A percentile compares a stretch with the other conserved stretches of the same genome.
Conservation (phyloP, 129 eudicot genomes). For the Heracleum sosnowskyi region DNA sequence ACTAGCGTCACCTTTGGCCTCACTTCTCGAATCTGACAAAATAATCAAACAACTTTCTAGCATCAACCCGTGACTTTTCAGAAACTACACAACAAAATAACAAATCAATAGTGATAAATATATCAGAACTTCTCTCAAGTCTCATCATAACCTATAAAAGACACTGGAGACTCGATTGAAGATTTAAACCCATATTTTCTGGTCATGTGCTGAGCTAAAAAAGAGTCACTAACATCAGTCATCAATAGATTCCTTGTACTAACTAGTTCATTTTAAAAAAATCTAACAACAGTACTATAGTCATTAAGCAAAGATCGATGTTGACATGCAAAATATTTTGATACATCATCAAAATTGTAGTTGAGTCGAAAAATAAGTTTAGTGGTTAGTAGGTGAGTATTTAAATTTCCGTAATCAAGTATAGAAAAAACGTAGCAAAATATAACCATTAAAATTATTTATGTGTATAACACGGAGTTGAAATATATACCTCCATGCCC, state of each 20-base stretch:
- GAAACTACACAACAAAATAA: neutral
- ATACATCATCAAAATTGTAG: too few relatives aligned
- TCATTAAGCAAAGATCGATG: too few relatives aligned
- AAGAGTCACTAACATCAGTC: too few relatives aligned
- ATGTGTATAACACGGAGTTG: neutral
- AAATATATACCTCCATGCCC: slow-evolving; percentile 24
- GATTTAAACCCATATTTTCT: too few relatives aligned
- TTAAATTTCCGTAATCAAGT: too few relatives aligned
- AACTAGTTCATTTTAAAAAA: too few relatives aligned
- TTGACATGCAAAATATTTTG: too few relatives aligned
- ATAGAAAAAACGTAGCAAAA: neutral
- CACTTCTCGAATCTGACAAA: slow-evolving; percentile 38
- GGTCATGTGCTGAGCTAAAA: too few relatives aligned
- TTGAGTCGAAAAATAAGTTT: neutral
- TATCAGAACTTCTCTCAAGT: neutral
- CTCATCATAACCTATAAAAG: too few relatives aligned
- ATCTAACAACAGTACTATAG: too few relatives aligned
- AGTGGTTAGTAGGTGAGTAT: neutral
- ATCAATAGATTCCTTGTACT: too few relatives aligned
- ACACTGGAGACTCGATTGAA: neutral
- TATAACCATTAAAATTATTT: neutral
- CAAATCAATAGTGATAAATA: too few relatives aligned
- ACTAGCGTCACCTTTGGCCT: slow-evolving; percentile 63
- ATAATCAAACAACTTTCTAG: neutral
- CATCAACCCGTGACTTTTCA: neutral